phyloP scores from a whole-genome alignment of 2,329 filamentous ascomycete genomes.

The Colletotrichum paranaense region DNA sequence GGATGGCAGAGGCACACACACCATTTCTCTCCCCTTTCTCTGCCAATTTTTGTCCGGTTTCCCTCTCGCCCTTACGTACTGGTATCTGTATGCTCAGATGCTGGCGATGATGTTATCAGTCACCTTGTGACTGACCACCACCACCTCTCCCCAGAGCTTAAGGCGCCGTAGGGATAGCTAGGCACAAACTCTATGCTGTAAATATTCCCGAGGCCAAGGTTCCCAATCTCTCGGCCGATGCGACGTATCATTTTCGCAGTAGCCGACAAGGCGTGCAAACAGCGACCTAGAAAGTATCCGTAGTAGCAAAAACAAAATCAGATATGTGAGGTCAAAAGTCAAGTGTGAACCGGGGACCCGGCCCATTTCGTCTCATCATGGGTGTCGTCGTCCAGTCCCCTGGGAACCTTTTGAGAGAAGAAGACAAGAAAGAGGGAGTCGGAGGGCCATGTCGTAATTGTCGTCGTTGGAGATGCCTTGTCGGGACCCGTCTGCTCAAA shows the following conservation, averaged over 20 bases:
- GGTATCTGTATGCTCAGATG: background rate
- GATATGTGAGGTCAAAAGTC: background rate
- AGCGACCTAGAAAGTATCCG: background rate
- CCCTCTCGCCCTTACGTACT: background rate
- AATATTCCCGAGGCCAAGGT: background rate
- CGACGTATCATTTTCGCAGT: slow-evolving; percentile 12
- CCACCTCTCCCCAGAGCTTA: background rate
- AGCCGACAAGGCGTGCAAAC: slow-evolving; percentile 11
- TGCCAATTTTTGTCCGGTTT: background rate
- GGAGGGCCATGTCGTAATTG: background rate
- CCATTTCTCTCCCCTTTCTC: background rate
- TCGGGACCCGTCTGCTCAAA: background rate
- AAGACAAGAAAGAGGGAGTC: background rate
- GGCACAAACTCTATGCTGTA: slow-evolving; percentile 19
- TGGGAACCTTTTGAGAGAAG: background rate
- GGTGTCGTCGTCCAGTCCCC: slow-evolving; percentile 2
- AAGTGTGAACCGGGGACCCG: slow-evolving; percentile 12
- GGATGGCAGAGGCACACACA: background rate
- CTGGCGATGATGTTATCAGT: background rate
- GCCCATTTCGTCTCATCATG: slow-evolving; percentile 26
- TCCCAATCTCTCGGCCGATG: slow-evolving; percentile 11
- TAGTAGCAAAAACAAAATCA: background rate
- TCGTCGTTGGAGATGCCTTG: background rate
- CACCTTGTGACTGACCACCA: background rate
- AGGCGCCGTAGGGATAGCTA: background rate